Conservation (phyloP, 768 basidiomycete species). For the Mycena floridula region DNA sequence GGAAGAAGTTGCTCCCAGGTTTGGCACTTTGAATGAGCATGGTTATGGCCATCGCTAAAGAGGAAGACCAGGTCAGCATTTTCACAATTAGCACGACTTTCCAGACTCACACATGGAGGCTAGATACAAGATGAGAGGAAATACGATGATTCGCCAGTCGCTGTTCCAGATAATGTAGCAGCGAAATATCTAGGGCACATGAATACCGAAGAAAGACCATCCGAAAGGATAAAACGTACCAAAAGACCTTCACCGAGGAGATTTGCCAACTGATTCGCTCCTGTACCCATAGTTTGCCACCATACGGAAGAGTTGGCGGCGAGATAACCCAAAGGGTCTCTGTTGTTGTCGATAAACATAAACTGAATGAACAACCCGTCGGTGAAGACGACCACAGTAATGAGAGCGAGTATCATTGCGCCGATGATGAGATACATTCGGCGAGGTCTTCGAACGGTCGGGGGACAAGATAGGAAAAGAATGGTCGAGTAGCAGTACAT, state of each 20-base stretch:
- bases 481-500: too few species aligned
- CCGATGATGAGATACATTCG: too few species aligned
- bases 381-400: too few species aligned
- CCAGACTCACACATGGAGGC: constrained; percentile 14
- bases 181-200: constrained; percentile 27
- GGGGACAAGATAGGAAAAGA: too few species aligned
- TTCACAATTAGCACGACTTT: background rate
- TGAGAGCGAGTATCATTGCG: too few species aligned
- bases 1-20: constrained; percentile 35
- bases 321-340: too few species aligned
- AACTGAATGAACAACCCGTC: too few species aligned
- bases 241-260: constrained; percentile 29
- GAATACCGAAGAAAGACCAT: background rate
- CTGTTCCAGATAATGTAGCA: constrained; percentile 27
- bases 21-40: constrained; percentile 30
- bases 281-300: too few species aligned
- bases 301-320: too few species aligned
- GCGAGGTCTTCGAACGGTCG: too few species aligned
- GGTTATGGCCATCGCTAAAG: constrained; percentile 32
- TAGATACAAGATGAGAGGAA: constrained; percentile 17
- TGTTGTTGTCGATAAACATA: too few species aligned
- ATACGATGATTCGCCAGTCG: constrained; percentile 6
- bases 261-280: too few species aligned
- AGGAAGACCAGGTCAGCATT: background rate
- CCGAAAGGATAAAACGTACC: constrained; percentile 16